Evolutionary conservation across 352 stramenopile genomes (phyloP).

Genomic region (Pythium guiyangense): DNA sequence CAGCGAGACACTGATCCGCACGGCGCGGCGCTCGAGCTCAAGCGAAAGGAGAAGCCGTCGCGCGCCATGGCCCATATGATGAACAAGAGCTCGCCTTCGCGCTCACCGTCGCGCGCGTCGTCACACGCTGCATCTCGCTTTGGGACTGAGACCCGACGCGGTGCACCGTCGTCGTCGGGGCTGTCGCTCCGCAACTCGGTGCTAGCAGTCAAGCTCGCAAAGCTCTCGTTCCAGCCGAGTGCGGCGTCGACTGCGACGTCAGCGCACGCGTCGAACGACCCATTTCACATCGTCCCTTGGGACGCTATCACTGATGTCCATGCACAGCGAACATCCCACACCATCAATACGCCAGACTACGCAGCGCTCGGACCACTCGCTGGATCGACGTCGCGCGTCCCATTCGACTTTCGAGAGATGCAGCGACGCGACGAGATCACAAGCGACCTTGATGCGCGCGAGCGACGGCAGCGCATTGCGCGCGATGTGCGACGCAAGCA

Average conservation of each 20-base stretch:
- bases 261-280: neutral
- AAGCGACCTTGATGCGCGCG: slow-evolving; percentile 37
- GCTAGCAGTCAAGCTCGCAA: slow-evolving; percentile 27
- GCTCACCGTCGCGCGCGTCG: slow-evolving; percentile 26
- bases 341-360: neutral
- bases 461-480: slow-evolving; percentile 25
- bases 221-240: slow-evolving; percentile 17
- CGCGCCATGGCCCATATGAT: slow-evolving; percentile 8
- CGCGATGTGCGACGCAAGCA: slow-evolving; percentile 32
- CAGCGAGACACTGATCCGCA: slow-evolving; percentile 3
- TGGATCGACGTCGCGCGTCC: slow-evolving; percentile 12
- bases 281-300: slow-evolving; percentile 14
- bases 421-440: slow-evolving; percentile 38
- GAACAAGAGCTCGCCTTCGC: slow-evolving; percentile 20
- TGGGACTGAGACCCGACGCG: slow-evolving; percentile 9
- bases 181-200: slow-evolving; percentile 16
- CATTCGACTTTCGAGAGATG: slow-evolving; percentile 30
- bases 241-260: neutral
- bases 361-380: slow-evolving; percentile 4
- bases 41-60: slow-evolving; percentile 9
- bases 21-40: slow-evolving; percentile 3
- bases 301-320: slow-evolving; percentile 5
- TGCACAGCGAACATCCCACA: slow-evolving; percentile 1
- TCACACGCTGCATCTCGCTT: slow-evolving; percentile 29
- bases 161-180: slow-evolving; percentile 3